Percentiles rank a stretch among this genome's conserved stretches.
These are phyloP conservation scores for Phascolomyces articulosus DNA, from an alignment of 371 early-diverging fungal genomes.

Conservation along the genomic window DNA sequence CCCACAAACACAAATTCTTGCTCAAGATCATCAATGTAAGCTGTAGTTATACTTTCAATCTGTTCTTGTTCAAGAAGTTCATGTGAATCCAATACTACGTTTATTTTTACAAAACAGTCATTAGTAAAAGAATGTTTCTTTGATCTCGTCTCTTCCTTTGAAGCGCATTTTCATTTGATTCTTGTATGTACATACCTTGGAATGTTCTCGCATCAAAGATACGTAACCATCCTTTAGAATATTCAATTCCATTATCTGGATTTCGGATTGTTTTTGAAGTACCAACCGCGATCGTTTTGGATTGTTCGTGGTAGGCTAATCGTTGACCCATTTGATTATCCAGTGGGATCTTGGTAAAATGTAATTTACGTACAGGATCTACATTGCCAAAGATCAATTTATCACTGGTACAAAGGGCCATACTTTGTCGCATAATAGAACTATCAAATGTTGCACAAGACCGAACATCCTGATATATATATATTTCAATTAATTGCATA, in stretches of 20 bases:
- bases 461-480: slow-evolving; percentile 49
- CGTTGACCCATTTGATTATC: slow-evolving; percentile 70
- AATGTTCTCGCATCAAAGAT: slow-evolving; percentile 77
- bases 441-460: slow-evolving; percentile 65
- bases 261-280: slow-evolving; percentile 35
- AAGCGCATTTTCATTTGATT: background rate
- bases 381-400: slow-evolving; percentile 72
- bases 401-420: slow-evolving; percentile 66
- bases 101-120: background rate
- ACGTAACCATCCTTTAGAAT: slow-evolving; percentile 57
- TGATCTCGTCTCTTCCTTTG: background rate
- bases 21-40: slow-evolving; percentile 35
- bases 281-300: slow-evolving; percentile 63
- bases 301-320: slow-evolving; percentile 61
- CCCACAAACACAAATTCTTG: slow-evolving; percentile 58
- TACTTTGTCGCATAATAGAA: slow-evolving; percentile 46
- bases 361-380: slow-evolving; percentile 82
- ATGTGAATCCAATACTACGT: slow-evolving; percentile 20
- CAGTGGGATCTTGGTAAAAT: slow-evolving; percentile 73
- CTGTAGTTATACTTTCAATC: slow-evolving; percentile 39
- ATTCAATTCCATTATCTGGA: slow-evolving; percentile 38
- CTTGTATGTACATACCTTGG: too few relatives aligned
- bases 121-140: background rate
- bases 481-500: too few relatives aligned
- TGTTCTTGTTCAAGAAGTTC: slow-evolving; percentile 46